Evolutionary conservation across 257 asterid genomes (phyloP).

Genomic region (Nicotiana tomentosiformis): DNA sequence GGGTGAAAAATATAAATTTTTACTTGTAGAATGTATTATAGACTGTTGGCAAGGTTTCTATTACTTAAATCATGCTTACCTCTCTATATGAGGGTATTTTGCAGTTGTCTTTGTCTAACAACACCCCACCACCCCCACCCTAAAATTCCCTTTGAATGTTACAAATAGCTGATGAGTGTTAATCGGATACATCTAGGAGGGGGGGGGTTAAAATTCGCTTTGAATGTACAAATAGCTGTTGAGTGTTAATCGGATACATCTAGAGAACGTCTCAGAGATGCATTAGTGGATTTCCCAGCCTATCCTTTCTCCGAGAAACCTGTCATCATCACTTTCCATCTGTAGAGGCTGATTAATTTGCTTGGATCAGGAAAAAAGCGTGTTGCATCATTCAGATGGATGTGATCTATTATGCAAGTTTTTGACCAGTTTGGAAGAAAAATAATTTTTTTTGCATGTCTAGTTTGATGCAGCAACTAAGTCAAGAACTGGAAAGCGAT

Average conservation of each 20-base stretch:
- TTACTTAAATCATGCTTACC: not conserved
- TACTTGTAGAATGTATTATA: not conserved
- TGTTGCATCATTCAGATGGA: not conserved
- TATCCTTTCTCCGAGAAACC: not conserved
- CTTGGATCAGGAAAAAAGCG: not conserved
- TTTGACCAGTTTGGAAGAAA: not conserved
- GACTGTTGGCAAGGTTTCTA: not conserved
- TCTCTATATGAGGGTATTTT: not conserved
- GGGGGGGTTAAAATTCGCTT: not conserved
- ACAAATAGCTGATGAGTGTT: not conserved
- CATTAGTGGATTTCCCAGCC: not conserved
- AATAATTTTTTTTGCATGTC: conserved; percentile 13
- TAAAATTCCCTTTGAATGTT: not conserved
- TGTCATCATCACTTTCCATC: not conserved
- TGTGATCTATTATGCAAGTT: not conserved
- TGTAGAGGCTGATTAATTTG: not conserved
- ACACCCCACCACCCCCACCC: no score
- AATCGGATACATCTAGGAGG: not conserved
- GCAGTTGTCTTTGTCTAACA: not conserved
- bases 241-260: not conserved
- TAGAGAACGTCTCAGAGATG: not conserved
- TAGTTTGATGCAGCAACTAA: conserved; percentile 89
- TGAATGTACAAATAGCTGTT: not conserved
- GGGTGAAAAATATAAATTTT: not conserved
- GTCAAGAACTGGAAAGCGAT: conserved; percentile 83